These are phyloP conservation scores for Ramularia endophylla DNA, from an alignment of 2,329 filamentous ascomycete genomes.

Conservation along the genomic window DNA sequence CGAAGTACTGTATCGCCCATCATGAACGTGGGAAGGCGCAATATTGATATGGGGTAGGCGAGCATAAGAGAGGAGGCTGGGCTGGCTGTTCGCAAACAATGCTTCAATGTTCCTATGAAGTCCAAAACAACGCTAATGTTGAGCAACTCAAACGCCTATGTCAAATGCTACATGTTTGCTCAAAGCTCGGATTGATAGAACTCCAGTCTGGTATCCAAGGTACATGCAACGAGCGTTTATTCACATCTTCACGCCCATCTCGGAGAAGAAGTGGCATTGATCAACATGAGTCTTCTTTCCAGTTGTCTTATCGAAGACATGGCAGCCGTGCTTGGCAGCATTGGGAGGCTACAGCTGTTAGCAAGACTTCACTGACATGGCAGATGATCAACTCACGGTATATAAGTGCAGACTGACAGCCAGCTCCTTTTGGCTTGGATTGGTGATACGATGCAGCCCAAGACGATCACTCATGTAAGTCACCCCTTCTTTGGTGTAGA, in stretches of 20 bases:
- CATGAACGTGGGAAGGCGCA: no score
- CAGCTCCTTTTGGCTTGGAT: constrained; percentile 62
- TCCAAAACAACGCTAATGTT: no score
- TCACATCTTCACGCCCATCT: constrained; percentile 34
- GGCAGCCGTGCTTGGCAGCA: constrained; percentile 73
- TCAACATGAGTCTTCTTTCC: constrained; percentile 66
- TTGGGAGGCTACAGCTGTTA: constrained; percentile 71
- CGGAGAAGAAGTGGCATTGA: constrained; percentile 68
- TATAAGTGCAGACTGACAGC: constrained; percentile 73
- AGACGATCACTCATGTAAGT: constrained; percentile 89
- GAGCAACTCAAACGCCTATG: no score
- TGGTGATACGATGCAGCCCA: constrained; percentile 76
- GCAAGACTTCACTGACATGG: constrained; percentile 5
- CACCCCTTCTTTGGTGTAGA: constrained; percentile 65
- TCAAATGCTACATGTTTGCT: no score
- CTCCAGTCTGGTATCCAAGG: no score
- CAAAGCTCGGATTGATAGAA: no score
- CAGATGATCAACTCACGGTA: constrained; percentile 45
- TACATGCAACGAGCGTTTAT: no score
- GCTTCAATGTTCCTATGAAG: no score
- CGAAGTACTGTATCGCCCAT: no score
- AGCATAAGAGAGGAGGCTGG: no score
- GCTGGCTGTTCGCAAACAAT: no score
- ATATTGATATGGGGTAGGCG: no score
- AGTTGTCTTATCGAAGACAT: constrained; percentile 72